phyloP scores from a whole-genome alignment of 441 rosid species.

The Erysimum pusillum region DNA sequence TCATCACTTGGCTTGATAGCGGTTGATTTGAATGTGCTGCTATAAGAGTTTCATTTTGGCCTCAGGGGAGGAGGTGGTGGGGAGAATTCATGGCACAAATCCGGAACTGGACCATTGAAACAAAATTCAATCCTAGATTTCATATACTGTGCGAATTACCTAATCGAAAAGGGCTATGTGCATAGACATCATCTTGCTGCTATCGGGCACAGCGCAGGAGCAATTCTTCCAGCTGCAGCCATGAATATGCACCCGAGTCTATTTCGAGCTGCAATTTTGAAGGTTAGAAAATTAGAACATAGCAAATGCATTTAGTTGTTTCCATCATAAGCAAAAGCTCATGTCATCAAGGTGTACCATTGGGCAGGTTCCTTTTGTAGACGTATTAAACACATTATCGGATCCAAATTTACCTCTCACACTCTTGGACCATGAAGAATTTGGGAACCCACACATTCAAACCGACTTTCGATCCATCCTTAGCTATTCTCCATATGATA shows the following conservation, averaged over 20 bases:
- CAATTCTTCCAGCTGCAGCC: slow-evolving; percentile 80
- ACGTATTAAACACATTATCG: slow-evolving; percentile 72
- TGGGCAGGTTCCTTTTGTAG: slow-evolving; percentile 88
- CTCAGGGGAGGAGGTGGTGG: slow-evolving; percentile 68
- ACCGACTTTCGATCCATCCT: slow-evolving; percentile 64
- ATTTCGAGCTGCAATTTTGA: slow-evolving; percentile 77
- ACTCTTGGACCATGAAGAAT: slow-evolving; percentile 85
- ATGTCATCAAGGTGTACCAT: slow-evolving; percentile 20
- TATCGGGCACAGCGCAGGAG: slow-evolving; percentile 82
- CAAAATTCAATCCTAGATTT: slow-evolving; percentile 79
- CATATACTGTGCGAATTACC: slow-evolving; percentile 63
- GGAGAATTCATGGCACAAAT: slow-evolving; percentile 88
- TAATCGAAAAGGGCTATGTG: slow-evolving; percentile 77
- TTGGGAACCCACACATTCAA: slow-evolving; percentile 76
- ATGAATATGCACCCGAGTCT: slow-evolving; percentile 70
- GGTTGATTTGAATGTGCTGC: slow-evolving; percentile 18
- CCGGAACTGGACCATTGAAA: slow-evolving; percentile 70
- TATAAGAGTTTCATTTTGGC: slow-evolving; percentile 32
- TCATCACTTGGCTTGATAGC: not conserved
- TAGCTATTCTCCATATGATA: slow-evolving; percentile 88
- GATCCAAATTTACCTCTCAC: slow-evolving; percentile 90
- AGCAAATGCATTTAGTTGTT: slow-evolving; percentile 12
- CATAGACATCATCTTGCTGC: slow-evolving; percentile 72
- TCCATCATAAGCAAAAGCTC: not conserved
- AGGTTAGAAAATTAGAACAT: slow-evolving; percentile 53